Evolutionary conservation across 192 early-diverging fungal genomes (phyloP), one percentile per base, ranked within the genome.

Genomic region (Coemansia sp.): DNA sequence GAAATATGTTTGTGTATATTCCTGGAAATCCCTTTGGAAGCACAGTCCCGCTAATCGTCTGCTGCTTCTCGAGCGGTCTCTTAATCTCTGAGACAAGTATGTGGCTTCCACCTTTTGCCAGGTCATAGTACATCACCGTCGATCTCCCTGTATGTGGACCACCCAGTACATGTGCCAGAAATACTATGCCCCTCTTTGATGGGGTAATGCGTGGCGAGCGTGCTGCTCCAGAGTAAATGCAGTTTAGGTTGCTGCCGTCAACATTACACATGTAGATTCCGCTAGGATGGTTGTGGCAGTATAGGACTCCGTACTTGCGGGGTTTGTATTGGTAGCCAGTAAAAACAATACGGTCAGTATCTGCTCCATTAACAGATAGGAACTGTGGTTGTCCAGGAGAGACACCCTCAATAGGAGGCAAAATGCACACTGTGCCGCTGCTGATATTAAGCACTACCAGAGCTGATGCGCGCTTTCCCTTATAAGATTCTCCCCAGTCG

Each of bases 401-500:
- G 4, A 83, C 53, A 38, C 63, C 66, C 10, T 54, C 51, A 31
- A 51, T 28, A 7, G 57, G 8, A 14, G 50, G 28, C 12, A 76
- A 54, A 1, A 83, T 74, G 23, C 71, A 67, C 25, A 66, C 65
- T 4, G 69, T 41, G n/a, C 54, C 65, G 49, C 61, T 62, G 14
- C 54, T 44, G 2, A 92, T 56, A 51, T 86, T 76, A 38, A 88
- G 56, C 31, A 87, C 57, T 6, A 89, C 77, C 12, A 91, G 70
- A 2, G 56, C 64, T 0, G 88, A 84, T 7, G 82, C 69, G 0
- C 80, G 68, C 65, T 87, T 89, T 30, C 88, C 87, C 34, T 44
- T 73, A 49, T 88, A 88, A 4, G 82, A 81, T 73, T 93, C 91
- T 7, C 91, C 91, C 85, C 85, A 90, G 63, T 88, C 89, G 19